phyloP scores from a whole-genome alignment of 169 alveolate species.

The Cytauxzoon felis region DNA sequence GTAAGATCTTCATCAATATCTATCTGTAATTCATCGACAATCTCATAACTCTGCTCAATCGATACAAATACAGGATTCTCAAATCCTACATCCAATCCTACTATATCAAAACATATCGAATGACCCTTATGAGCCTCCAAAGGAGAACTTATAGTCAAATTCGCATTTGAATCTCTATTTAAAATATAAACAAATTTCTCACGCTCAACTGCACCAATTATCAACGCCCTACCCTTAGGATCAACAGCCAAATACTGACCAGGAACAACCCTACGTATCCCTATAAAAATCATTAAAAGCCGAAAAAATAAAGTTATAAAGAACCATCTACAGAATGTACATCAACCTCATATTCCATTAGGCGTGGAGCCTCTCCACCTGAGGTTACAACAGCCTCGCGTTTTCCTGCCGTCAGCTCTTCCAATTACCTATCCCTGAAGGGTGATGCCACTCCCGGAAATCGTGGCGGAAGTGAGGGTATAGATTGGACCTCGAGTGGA shows the following conservation, averaged over 20 bases:
- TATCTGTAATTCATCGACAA: constrained; percentile 82
- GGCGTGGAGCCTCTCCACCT: no score
- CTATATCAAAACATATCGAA: constrained; percentile 87
- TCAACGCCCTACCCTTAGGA: constrained; percentile 98
- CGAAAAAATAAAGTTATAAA: constrained; percentile 8
- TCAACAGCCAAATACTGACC: constrained; percentile 99
- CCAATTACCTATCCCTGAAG: no score
- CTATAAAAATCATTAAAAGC: constrained; percentile 13
- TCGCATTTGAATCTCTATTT: constrained; percentile 90
- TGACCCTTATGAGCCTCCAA: constrained; percentile 95
- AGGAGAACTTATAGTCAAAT: constrained; percentile 93
- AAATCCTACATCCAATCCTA: constrained; percentile 93
- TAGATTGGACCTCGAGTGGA: no score
- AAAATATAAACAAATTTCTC: constrained; percentile 96
- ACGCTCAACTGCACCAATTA: constrained; percentile 98
- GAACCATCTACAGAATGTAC: not conserved
- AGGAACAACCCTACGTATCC: constrained; percentile 91
- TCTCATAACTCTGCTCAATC: constrained; percentile 88
- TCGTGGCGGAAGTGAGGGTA: no score
- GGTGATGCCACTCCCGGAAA: no score
- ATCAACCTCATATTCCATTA: not conserved
- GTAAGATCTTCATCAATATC: constrained; percentile 54
- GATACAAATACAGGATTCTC: constrained; percentile 97
- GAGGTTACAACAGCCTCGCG: no score
- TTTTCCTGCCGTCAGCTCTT: no score